phyloP scores from a whole-genome alignment of 2,329 filamentous ascomycete genomes.

The Ilyonectria sp. region DNA sequence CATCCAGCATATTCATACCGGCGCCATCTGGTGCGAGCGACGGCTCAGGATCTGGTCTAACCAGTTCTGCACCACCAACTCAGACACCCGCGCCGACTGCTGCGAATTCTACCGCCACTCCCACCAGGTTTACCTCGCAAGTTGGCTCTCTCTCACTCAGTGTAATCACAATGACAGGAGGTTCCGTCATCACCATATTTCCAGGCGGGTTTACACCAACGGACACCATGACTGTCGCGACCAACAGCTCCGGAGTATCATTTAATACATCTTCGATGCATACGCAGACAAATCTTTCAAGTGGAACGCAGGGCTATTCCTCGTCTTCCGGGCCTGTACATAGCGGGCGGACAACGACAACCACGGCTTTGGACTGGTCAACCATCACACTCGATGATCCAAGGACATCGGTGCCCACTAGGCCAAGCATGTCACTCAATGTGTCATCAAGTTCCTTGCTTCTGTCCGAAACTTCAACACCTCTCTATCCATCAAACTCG shows the following conservation, averaged over 20 bases:
- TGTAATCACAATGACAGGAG: slow-evolving; percentile 31
- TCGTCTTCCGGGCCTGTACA: slow-evolving; percentile 4
- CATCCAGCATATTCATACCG: background rate
- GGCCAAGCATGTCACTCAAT: slow-evolving; percentile 10
- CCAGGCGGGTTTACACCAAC: slow-evolving; percentile 34
- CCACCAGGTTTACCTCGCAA: slow-evolving; percentile 22
- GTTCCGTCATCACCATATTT: slow-evolving; percentile 37
- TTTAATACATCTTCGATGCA: slow-evolving; percentile 19
- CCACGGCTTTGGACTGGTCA: slow-evolving; percentile 34
- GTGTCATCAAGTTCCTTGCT: slow-evolving; percentile 18
- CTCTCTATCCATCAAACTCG: slow-evolving; percentile 5
- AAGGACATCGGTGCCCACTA: background rate
- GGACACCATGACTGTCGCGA: slow-evolving; percentile 12
- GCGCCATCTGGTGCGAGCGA: background rate
- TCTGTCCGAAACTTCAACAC: slow-evolving; percentile 13
- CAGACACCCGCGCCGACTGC: slow-evolving; percentile 11
- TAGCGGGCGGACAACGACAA: slow-evolving; percentile 15
- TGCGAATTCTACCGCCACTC: slow-evolving; percentile 28
- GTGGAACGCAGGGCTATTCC: slow-evolving; percentile 1
- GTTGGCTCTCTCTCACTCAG: slow-evolving; percentile 8
- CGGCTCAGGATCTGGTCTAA: slow-evolving; percentile 14
- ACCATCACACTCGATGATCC: slow-evolving; percentile 33
- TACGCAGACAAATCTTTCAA: slow-evolving; percentile 27
- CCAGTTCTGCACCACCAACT: slow-evolving; percentile 5
- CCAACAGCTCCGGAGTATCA: slow-evolving; percentile 23